These are phyloP conservation scores for Phialophora tarda DNA, from an alignment of 2,329 filamentous ascomycete genomes.

Conservation along the genomic window DNA sequence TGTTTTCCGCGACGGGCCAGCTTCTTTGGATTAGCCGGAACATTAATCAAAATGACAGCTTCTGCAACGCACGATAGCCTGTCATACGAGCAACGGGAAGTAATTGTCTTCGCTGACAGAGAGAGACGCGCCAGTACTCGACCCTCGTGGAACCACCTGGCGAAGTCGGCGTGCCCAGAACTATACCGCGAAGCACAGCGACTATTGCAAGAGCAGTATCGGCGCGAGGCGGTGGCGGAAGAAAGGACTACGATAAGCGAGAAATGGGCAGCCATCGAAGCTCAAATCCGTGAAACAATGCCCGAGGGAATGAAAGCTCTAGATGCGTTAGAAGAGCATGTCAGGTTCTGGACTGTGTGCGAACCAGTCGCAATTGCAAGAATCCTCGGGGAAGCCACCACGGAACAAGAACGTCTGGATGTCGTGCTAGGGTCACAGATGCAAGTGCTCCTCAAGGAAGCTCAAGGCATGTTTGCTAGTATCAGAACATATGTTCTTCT, in stretches of 20 bases:
- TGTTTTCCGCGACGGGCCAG: neutral
- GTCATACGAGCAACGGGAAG: slow-evolving; percentile 1
- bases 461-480: neutral
- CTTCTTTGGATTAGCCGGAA: neutral
- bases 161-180: neutral
- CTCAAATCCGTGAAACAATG: neutral
- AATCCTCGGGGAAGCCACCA: neutral
- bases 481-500: neutral
- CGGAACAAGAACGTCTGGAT: neutral
- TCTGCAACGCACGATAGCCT: neutral
- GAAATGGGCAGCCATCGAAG: neutral
- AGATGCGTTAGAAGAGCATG: neutral
- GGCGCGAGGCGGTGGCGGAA: neutral
- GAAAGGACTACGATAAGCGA: neutral
- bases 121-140: neutral
- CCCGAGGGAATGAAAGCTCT: neutral
- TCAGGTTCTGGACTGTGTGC: neutral
- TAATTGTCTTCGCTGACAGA: neutral
- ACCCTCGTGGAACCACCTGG: slow-evolving; percentile 2
- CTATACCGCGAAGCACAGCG: neutral
- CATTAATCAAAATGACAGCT: neutral
- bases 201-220: neutral
- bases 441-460: neutral
- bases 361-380: neutral
- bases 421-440: neutral